Evolutionary conservation across 2,329 filamentous ascomycete genomes (phyloP), one percentile per base, ranked within the genome.

Genomic region (Aspergillus sp.): DNA sequence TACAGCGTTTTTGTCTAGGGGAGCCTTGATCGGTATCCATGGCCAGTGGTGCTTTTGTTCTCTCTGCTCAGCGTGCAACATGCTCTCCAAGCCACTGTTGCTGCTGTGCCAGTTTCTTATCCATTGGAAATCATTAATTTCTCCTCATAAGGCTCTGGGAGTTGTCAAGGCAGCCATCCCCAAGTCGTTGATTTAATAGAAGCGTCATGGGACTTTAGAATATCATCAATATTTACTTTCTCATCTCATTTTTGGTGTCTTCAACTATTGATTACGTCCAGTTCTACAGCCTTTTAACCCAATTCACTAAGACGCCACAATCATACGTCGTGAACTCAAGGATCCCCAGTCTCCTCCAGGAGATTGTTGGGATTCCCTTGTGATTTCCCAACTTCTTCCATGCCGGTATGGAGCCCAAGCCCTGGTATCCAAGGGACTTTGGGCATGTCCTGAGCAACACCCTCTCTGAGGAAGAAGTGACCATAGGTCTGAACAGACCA

Each of bases 341-440:
- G 19, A 19, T 19, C 19, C 19, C 19, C 19, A 19, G 19, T 19
- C 19, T 19, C 19, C 19, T 19, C 19, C 19, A 2, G 19, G 19
- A 19, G 19, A 19, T 19, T 19, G 19, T 19, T 19, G 19, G 19
- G 19, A 19, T 19, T 19, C 19, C 19, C 19, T 19, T 19, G 19
- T 19, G 19, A 19, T 19, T 19, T 19, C 19, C 19, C 19, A 19
- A 19, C 19, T 19, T 19, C 2, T 19, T 4, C 19, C 19, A 19
- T 19, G 19, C 19, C 19, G 38, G n/a, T 9, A 62, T 61, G 58
- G 48, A 53, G 8, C 30, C 29, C 30, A 51, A 57, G 30, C 33
- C 42, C 13, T 44, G 44, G 33, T 59, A 58, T 40, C 61, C 61
- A 19, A 29, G 28, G 5, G 59, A 63, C 40, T 63, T 57, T 35